Percentiles rank a stretch among this genome's conserved stretches.
Conservation (phyloP, 495 filamentous ascomycete genomes). For the Penicillium coprophilum region DNA sequence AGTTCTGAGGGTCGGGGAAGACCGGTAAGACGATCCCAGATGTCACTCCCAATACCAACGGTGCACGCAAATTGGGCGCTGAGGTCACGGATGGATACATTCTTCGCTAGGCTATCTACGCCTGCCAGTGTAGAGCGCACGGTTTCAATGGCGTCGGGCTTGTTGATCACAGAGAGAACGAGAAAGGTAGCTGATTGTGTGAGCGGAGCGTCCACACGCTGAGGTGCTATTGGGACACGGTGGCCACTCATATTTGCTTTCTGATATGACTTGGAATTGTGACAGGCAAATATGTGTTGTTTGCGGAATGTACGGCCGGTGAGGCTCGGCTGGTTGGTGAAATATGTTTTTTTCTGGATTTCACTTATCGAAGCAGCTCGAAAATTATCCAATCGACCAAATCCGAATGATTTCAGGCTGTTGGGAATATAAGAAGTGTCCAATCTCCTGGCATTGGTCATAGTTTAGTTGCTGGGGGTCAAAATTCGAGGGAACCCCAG, state of each 20-base stretch:
- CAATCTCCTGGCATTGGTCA: background rate
- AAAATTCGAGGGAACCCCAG: background rate
- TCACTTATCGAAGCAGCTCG: background rate
- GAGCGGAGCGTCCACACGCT: conserved; percentile 50
- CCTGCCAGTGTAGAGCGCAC: conserved; percentile 47
- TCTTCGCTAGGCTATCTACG: conserved; percentile 51
- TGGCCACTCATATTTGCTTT: conserved; percentile 29
- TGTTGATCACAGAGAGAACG: conserved; percentile 43
- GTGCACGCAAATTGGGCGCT: conserved; percentile 51
- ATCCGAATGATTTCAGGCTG: background rate
- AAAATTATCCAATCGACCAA: background rate
- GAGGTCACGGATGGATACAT: conserved; percentile 53
- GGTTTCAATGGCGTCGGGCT: conserved; percentile 34
- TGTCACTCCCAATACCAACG: conserved; percentile 52
- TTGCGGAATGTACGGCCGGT: background rate
- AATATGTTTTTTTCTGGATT: too few relatives aligned
- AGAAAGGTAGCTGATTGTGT: conserved; percentile 54
- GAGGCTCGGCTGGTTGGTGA: background rate
- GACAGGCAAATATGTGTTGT: background rate
- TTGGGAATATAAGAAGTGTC: background rate
- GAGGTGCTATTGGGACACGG: conserved; percentile 39
- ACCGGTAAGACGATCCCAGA: conserved; percentile 48
- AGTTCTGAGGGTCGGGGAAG: conserved; percentile 51
- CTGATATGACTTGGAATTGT: background rate
- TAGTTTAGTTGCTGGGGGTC: background rate